A percentile compares a stretch with the other conserved stretches of the same genome.
phyloP scores from a whole-genome alignment of 140 eudicot species.

The Stevia rebaudiana region DNA sequence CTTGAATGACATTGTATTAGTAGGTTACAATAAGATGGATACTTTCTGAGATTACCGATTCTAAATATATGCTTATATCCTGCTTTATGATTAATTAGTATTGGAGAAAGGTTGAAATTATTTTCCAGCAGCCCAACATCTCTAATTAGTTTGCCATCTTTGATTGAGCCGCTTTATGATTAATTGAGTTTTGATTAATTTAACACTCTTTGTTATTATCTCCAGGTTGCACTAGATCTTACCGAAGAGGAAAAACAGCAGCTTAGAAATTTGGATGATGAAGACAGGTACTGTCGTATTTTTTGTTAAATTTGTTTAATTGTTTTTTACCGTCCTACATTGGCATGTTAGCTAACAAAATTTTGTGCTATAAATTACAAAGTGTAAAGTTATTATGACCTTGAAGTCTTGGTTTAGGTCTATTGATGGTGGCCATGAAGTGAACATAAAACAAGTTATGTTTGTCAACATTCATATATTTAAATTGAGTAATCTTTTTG shows the following conservation, averaged over 20 bases:
- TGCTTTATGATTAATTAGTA: too few relatives aligned
- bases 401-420: not conserved
- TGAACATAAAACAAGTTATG: not conserved
- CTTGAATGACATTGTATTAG: not conserved
- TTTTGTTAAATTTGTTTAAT: not conserved
- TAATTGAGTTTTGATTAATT: constrained; percentile 10
- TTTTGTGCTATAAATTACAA: not conserved
- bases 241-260: constrained; percentile 73
- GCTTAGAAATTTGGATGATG: constrained; percentile 46
- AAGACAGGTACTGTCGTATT: constrained; percentile 37
- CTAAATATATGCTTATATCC: not conserved
- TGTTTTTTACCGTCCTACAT: not conserved
- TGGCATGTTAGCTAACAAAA: not conserved
- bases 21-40: not conserved
- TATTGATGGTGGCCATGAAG: not conserved
- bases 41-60: not conserved
- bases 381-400: not conserved
- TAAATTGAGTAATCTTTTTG: not conserved
- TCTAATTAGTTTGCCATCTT: not conserved
- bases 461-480: not conserved
- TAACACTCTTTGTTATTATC: not conserved
- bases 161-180: not conserved
- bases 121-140: not conserved
- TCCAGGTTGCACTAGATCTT: constrained; percentile 74
- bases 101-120: not conserved